These are phyloP conservation scores for Yarrowia yakushimensis DNA, from an alignment of 805 yeast species.

Conservation along the genomic window DNA sequence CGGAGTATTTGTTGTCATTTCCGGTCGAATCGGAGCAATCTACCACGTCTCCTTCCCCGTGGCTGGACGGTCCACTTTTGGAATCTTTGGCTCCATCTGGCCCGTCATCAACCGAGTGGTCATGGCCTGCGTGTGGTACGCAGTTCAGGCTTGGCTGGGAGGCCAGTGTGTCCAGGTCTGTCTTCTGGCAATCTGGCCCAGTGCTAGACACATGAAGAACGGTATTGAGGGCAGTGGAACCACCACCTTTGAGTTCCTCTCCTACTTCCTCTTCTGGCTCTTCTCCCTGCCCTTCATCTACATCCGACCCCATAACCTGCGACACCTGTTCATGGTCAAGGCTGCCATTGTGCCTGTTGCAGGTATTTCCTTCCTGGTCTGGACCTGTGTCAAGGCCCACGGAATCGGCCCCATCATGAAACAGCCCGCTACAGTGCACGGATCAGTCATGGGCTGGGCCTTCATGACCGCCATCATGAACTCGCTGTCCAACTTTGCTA, in stretches of 20 bases:
- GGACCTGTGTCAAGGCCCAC: conserved; percentile 77
- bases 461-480: conserved; percentile 76
- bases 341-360: conserved; percentile 78
- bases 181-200: conserved; percentile 70
- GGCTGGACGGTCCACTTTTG: conserved; percentile 75
- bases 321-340: conserved; percentile 80
- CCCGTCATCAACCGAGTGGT: conserved; percentile 84
- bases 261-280: conserved; percentile 80
- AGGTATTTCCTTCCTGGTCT: conserved; percentile 74
- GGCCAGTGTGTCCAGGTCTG: conserved; percentile 77
- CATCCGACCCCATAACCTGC: conserved; percentile 75
- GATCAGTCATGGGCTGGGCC: conserved; percentile 75
- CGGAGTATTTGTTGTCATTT: conserved; percentile 63
- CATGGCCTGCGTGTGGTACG: conserved; percentile 84
- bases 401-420: conserved; percentile 74
- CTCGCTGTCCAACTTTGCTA: conserved; percentile 79
- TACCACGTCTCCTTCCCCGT: conserved; percentile 87
- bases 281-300: conserved; percentile 74
- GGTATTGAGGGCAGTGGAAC: conserved; percentile 57
- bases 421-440: conserved; percentile 50
- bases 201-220: conserved; percentile 41
- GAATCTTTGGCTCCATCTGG: conserved; percentile 83
- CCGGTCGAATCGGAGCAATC: conserved; percentile 74
- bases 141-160: conserved; percentile 82
- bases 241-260: conserved; percentile 67